phyloP scores from a whole-genome alignment of 2,329 filamentous ascomycete species.

The Penicillium sp. region DNA sequence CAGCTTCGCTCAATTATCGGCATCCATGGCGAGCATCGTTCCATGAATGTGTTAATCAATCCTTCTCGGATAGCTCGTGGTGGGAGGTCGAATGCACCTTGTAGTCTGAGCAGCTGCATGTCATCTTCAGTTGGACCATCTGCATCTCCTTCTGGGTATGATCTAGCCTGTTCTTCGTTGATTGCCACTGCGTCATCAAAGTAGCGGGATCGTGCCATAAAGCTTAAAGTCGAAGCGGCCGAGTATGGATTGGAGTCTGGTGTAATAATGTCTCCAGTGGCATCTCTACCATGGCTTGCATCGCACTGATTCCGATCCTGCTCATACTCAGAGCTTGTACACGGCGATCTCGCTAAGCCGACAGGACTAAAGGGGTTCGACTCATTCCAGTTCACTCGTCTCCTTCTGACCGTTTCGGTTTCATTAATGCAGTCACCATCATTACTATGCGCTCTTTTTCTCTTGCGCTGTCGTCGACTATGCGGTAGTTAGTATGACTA shows the following conservation, averaged over 20 bases:
- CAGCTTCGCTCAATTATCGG: slow-evolving; percentile 32
- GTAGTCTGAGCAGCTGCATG: slow-evolving; percentile 24
- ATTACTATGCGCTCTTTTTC: slow-evolving; percentile 2
- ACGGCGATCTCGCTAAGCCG: background rate
- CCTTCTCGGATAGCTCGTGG: slow-evolving; percentile 29
- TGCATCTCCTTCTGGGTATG: slow-evolving; percentile 22
- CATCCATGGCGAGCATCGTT: slow-evolving; percentile 34
- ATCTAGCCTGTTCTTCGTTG: slow-evolving; percentile 27
- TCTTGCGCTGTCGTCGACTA: slow-evolving; percentile 14
- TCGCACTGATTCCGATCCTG: background rate
- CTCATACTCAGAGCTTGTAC: background rate
- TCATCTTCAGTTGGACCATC: slow-evolving; percentile 29
- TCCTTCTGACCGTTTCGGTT: background rate
- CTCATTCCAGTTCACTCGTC: background rate
- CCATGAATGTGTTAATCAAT: slow-evolving; percentile 33
- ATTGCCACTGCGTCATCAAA: slow-evolving; percentile 27
- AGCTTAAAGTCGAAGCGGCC: slow-evolving; percentile 21
- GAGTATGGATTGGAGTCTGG: slow-evolving; percentile 17
- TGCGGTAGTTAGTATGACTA: background rate
- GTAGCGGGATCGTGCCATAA: slow-evolving; percentile 32
- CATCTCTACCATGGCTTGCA: background rate
- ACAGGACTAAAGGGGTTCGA: background rate
- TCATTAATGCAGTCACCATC: background rate
- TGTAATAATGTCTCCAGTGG: background rate
- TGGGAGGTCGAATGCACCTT: slow-evolving; percentile 29